Base-by-base conservation (phyloP, 768 basidiomycete genomes). In the Lactifluus subvellereus region DNA sequence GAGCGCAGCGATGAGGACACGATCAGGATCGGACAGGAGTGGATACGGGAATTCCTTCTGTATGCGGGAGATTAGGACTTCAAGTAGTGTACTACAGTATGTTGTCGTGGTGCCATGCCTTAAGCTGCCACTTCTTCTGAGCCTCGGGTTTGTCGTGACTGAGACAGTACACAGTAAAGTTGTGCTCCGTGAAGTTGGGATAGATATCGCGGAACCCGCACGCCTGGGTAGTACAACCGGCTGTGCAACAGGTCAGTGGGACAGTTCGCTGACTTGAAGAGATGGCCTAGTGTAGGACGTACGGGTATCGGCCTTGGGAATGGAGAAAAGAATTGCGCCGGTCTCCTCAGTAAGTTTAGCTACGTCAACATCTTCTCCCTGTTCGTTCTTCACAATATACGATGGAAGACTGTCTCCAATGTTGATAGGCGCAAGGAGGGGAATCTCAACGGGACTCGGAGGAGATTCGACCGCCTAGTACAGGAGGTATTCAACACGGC, bases 221-320 rank as follows among this genome's bases (percentile, higher is more conserved):
- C 0, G 95, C 94, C 73, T 98, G 94, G 40, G 77, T 87, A 3
- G 94, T 98, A 76, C 95, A 97, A 37, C 95, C 94, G 57, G 89
- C 89, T 91, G 64, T 9, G 55, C 22, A 50, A 32, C 54, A n/a
- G 13, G 60, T 38, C n/a, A 54, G 49, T 22, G n/a, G 32, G 64
- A 13, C 33, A 43, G 42, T 57, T 18, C 57, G 13, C n/a, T 20
- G 57, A 11, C 37, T 53, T 30, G 61, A 33, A 43, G 5, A 11
- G 18, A 22, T 51, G 20, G 45, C 47, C 30, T n/a, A 22, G 35
- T 35, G 53, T 67, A 74, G 59, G 33, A 77, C 87, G 67, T 68
- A 93, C 88, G 85, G 20, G 90, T 93, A 76, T 92, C 90, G 47
- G 89, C 91, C 74, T 87, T 94, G 61, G 88, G 91, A 2, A 93